A percentile compares a stretch with the other conserved stretches of the same genome.
These are phyloP conservation scores for Sindora glabra DNA, from an alignment of 306 rosid species.

Conservation along the genomic window DNA sequence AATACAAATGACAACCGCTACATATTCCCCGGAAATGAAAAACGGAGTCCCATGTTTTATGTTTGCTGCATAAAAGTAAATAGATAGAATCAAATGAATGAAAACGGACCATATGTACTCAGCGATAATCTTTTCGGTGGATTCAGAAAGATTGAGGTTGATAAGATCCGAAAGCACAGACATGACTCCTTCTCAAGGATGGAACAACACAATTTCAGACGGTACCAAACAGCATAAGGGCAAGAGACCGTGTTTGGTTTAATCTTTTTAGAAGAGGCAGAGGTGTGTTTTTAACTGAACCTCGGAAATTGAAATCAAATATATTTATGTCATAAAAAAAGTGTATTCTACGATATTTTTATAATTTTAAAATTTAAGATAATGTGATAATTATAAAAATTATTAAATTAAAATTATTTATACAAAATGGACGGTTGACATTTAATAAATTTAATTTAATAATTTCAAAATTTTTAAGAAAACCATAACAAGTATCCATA, in stretches of 20 bases:
- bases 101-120: constrained; percentile 64
- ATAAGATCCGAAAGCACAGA: constrained; percentile 41
- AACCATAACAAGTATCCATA: too few species aligned
- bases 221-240: neutral
- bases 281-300: too few species aligned
- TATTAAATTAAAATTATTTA: too few species aligned
- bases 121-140: constrained; percentile 40
- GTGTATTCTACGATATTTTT: too few species aligned
- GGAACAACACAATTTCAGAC: neutral
- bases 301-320: too few species aligned
- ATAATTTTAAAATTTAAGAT: too few species aligned
- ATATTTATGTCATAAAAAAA: too few species aligned
- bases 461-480: too few species aligned
- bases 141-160: constrained; percentile 42
- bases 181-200: constrained; percentile 10
- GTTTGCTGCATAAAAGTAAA: neutral
- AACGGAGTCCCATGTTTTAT: constrained; percentile 18
- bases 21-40: too few species aligned
- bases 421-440: too few species aligned
- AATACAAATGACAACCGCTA: neutral
- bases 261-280: neutral
- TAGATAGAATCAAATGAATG: neutral
- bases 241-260: neutral
- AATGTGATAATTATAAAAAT: too few species aligned
- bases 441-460: too few species aligned